Percentiles rank a stretch among this genome's conserved stretches.
Conservation (phyloP, 805 yeast species). For the Lipomyces orientalis region DNA sequence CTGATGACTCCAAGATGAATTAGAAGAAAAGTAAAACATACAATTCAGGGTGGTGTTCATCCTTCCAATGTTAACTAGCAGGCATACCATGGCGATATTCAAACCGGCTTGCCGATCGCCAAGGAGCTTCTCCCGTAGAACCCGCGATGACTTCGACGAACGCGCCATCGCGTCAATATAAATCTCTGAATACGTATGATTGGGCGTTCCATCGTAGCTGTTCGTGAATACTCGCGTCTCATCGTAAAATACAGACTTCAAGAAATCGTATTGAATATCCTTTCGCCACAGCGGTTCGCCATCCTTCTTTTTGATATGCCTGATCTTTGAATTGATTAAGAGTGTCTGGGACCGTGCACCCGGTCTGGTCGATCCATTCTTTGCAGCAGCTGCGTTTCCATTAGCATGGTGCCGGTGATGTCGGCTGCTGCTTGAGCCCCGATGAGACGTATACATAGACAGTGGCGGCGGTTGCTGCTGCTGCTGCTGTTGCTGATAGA, state of each 20-base stretch:
- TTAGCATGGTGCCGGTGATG: slow-evolving; percentile 5
- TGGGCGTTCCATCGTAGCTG: slow-evolving; percentile 48
- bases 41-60: slow-evolving; percentile 90
- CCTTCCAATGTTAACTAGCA: slow-evolving; percentile 88
- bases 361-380: slow-evolving; percentile 2
- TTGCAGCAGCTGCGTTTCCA: neutral
- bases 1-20: neutral
- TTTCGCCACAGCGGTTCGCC: slow-evolving; percentile 90
- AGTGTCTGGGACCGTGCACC: slow-evolving; percentile 35
- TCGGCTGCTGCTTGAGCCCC: slow-evolving; percentile 8
- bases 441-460: slow-evolving; percentile 15
- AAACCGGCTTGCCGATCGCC: slow-evolving; percentile 66
- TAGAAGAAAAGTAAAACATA: slow-evolving; percentile 8
- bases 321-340: slow-evolving; percentile 43
- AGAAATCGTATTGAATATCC: slow-evolving; percentile 85
- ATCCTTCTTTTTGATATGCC: slow-evolving; percentile 76
- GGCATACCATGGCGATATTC: slow-evolving; percentile 78
- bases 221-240: slow-evolving; percentile 66
- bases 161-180: slow-evolving; percentile 83
- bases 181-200: slow-evolving; percentile 79
- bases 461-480: slow-evolving; percentile 12
- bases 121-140: slow-evolving; percentile 76
- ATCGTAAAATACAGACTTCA: slow-evolving; percentile 68
- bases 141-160: slow-evolving; percentile 80
- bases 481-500: slow-evolving; percentile 9